Base-by-base conservation (phyloP, 495 filamentous ascomycete genomes). In the Aspergillus baeticus region DNA sequence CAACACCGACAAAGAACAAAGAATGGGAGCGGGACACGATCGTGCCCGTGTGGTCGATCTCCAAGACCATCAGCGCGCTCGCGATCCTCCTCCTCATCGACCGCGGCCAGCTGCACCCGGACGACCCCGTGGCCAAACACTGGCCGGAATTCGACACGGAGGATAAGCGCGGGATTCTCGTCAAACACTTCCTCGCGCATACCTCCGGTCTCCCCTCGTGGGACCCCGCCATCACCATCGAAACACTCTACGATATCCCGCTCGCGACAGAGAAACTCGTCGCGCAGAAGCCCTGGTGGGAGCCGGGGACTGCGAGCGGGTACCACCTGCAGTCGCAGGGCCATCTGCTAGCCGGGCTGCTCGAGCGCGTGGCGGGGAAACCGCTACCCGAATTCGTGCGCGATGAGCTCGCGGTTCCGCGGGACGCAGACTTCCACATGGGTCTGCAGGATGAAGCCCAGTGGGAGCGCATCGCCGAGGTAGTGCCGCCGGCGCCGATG, bases 101-200 rank as follows among this genome's bases (percentile, higher is more conserved):
- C 44, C 67, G 74, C 7, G 76, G 74, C n/a, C 56, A 64, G 1
- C 56, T 80, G 10, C 66, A 74, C 47, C 61, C 62, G 1, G 46
- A 74, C 31, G 76, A 67, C 23, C 67, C 68, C 6, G 72, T 77
- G 0, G 57, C 68, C 2, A 72, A 62, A 11, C 74, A 77, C 63
- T 80, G 77, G 77, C 76, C 77, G 1, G 77, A 77, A 26, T 78
- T 80, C 44, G 65, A 61, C 26, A 67, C 55, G 31, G 68, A 72
- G 34, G 74, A 73, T n/a, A 76, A 77, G 20, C 67, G 74, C 23
- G 61, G 67, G 14, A 55, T 77, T 21, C 63, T 67, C 26, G 71
- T 80, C 1, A 66, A 65, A 5, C 77, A 80, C 54, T 15, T 77
- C 14, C 63, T 80, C 17, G 68, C 65, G 54, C 76, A 79, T 49